A percentile compares a stretch with the other conserved stretches of the same genome.
These are phyloP conservation scores for Debaryomyces castellii DNA, from an alignment of 805 yeast species.

Conservation along the genomic window DNA sequence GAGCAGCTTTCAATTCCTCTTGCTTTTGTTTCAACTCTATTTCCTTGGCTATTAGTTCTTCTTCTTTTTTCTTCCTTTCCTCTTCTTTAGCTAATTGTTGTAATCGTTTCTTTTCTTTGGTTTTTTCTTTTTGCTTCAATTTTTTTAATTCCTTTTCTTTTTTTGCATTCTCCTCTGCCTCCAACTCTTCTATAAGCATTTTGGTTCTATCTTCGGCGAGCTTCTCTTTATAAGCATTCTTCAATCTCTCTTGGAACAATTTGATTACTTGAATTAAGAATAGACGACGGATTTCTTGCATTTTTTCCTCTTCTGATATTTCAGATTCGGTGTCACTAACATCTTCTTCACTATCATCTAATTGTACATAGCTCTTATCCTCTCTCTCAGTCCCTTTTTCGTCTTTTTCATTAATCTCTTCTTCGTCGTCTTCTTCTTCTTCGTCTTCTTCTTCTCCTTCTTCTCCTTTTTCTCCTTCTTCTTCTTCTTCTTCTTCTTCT, in stretches of 20 bases:
- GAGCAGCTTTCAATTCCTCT: slow-evolving; percentile 37
- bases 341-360: slow-evolving; percentile 39
- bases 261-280: slow-evolving; percentile 79
- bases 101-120: slow-evolving; percentile 64
- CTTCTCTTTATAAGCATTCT: slow-evolving; percentile 75
- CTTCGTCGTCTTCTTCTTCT: slow-evolving; percentile 27
- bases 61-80: slow-evolving; percentile 55
- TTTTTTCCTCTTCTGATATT: slow-evolving; percentile 55
- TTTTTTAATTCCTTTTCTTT: slow-evolving; percentile 68
- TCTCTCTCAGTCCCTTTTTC: slow-evolving; percentile 25
- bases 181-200: slow-evolving; percentile 63
- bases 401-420: slow-evolving; percentile 26
- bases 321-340: slow-evolving; percentile 41
- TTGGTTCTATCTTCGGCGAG: slow-evolving; percentile 73
- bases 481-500: too few relatives aligned
- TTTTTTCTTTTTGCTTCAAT: slow-evolving; percentile 63
- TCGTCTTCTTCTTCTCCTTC: slow-evolving; percentile 22
- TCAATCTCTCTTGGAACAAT: slow-evolving; percentile 68
- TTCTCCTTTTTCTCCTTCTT: not conserved
- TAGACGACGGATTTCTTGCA: slow-evolving; percentile 78
- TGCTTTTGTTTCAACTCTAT: slow-evolving; percentile 30
- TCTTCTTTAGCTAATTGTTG: slow-evolving; percentile 65
- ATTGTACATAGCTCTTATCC: slow-evolving; percentile 33
- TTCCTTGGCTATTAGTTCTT: slow-evolving; percentile 42
- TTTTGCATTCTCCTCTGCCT: slow-evolving; percentile 64